These are phyloP conservation scores for Buxus sempervirens DNA, from an alignment of 164 flowering plant genomes.

Conservation along the genomic window DNA sequence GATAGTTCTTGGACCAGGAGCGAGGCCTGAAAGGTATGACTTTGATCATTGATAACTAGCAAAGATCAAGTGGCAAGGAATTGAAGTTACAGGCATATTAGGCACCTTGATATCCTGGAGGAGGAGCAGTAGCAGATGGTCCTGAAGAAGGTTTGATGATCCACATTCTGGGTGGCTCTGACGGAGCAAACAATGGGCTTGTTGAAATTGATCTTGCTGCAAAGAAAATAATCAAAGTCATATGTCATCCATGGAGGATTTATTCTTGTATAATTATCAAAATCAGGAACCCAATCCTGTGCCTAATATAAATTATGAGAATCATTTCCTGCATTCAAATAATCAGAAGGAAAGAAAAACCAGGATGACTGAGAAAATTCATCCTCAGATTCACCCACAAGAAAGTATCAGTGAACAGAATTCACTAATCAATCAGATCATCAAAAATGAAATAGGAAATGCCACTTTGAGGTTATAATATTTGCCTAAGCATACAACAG, in stretches of 20 bases:
- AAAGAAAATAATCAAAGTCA: slow-evolving; percentile 10
- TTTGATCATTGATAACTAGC: slow-evolving; percentile 1
- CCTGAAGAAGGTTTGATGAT: slow-evolving; percentile 20
- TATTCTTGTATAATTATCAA: neutral
- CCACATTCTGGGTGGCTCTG: slow-evolving; percentile 17
- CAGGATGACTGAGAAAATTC: neutral
- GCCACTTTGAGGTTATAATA: too few species aligned
- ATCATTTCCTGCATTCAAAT: slow-evolving; percentile 2
- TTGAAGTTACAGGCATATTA: slow-evolving; percentile 7
- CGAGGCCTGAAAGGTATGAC: slow-evolving; percentile 30
- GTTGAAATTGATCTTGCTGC: slow-evolving; percentile 38
- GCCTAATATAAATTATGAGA: slow-evolving; percentile 4
- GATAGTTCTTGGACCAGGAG: slow-evolving; percentile 31
- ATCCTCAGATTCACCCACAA: too few species aligned
- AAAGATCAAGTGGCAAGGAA: neutral
- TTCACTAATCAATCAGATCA: neutral
- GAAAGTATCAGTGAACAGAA: neutral
- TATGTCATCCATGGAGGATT: neutral
- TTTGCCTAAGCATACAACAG: neutral
- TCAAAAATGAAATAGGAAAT: too few species aligned
- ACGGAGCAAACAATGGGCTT: slow-evolving; percentile 27
- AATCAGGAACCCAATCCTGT: slow-evolving; percentile 10
- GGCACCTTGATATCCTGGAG: slow-evolving; percentile 51
- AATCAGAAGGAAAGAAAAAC: neutral
- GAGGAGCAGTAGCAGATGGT: slow-evolving; percentile 41